Conservation (phyloP, 2,329 filamentous ascomycete genomes). For the Epichloe sylvatica region DNA sequence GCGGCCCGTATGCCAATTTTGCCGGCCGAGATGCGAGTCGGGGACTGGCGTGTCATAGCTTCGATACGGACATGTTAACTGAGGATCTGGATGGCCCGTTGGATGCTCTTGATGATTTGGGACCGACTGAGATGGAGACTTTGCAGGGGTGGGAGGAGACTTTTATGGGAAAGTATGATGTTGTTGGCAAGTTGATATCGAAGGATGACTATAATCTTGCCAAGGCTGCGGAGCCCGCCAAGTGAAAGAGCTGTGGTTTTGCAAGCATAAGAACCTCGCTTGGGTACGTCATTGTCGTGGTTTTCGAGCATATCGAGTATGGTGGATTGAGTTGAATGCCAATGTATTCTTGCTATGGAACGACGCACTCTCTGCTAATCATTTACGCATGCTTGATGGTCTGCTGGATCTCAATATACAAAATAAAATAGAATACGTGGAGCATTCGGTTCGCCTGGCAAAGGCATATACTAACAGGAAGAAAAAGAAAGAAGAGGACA, state of each 20-base stretch:
- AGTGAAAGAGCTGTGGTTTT: background rate
- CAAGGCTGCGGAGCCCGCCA: conserved; percentile 1
- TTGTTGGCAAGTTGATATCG: conserved; percentile 75
- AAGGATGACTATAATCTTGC: conserved; percentile 23
- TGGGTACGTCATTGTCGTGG: too few species aligned
- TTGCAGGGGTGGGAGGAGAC: conserved; percentile 85
- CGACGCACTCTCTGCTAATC: background rate
- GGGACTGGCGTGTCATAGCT: conserved; percentile 79
- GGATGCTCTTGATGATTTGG: conserved; percentile 60
- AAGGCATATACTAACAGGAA: background rate
- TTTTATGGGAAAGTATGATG: conserved; percentile 84
- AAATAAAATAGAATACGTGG: background rate
- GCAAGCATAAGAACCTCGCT: too few species aligned
- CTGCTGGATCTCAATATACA: background rate
- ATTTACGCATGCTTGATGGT: background rate
- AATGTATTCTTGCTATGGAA: conserved; percentile 1
- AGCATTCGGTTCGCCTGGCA: background rate
- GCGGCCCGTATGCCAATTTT: conserved; percentile 91
- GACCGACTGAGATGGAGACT: conserved; percentile 64
- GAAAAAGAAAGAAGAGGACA: conserved; percentile 10
- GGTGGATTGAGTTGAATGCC: too few species aligned
- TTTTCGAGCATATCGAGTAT: too few species aligned
- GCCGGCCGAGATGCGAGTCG: conserved; percentile 82
- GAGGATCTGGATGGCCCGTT: conserved; percentile 75
- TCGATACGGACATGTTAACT: conserved; percentile 90